Conservation (phyloP, 306 rosid genomes). For the Fagus crenata region DNA sequence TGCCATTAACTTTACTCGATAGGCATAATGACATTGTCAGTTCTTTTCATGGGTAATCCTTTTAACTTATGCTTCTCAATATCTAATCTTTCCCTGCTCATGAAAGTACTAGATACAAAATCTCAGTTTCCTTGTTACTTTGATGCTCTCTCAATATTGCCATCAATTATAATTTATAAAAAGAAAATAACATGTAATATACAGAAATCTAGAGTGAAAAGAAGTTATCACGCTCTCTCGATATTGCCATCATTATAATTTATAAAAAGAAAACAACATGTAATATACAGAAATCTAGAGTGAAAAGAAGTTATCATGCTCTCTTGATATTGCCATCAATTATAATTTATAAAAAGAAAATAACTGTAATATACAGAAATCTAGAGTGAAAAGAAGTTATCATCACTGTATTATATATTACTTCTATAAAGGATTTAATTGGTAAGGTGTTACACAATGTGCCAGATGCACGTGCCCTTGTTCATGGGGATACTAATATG, state of each 20-base stretch:
- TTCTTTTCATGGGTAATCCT: neutral
- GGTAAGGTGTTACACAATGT: neutral
- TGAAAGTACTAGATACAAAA: neutral
- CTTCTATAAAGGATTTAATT: neutral
- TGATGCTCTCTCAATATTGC: neutral
- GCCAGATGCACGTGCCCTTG: neutral
- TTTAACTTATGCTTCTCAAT: neutral
- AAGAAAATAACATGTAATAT: neutral
- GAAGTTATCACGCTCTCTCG: neutral
- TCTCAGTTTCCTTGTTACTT: neutral
- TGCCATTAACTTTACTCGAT: neutral
- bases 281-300: neutral
- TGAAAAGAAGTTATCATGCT: neutral
- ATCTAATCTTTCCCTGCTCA: neutral
- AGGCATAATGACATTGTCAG: neutral
- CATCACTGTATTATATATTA: neutral
- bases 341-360: neutral
- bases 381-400: neutral
- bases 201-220: neutral
- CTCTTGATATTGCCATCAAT: neutral
- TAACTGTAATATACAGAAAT: neutral
- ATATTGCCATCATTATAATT: neutral
- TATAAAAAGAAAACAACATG: neutral
- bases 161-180: no score
- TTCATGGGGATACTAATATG: conserved; percentile 14